Conservation (phyloP, 768 basidiomycete species). For the Lactifluus piperatus region DNA sequence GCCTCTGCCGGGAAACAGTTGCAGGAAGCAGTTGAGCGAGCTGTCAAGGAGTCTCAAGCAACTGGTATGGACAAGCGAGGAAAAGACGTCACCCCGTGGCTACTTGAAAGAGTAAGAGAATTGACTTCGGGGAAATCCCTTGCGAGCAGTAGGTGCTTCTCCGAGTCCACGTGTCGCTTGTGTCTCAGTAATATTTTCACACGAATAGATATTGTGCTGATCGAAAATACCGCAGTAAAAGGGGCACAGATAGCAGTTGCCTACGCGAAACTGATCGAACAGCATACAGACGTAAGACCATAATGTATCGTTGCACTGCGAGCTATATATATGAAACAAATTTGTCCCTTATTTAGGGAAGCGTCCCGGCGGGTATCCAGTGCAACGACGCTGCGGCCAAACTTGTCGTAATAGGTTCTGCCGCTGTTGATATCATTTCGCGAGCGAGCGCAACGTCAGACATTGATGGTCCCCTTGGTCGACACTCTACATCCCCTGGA, state of each 20-base stretch:
- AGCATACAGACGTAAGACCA: conserved; percentile 11
- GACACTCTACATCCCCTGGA: conserved; percentile 76
- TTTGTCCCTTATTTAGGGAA: neutral
- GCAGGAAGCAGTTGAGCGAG: conserved; percentile 74
- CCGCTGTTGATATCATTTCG: conserved; percentile 85
- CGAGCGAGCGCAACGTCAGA: conserved; percentile 28
- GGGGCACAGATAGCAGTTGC: conserved; percentile 74
- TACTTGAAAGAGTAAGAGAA: conserved; percentile 74
- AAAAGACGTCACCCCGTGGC: conserved; percentile 93
- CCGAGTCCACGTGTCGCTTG: no score
- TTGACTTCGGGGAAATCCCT: conserved; percentile 72
- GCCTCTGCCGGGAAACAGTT: conserved; percentile 57
- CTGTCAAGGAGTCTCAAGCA: conserved; percentile 73
- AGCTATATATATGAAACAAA: neutral
- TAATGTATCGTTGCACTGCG: neutral
- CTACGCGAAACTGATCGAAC: conserved; percentile 45
- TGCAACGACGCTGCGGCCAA: conserved; percentile 27
- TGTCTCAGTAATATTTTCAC: neutral
- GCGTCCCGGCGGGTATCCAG: neutral
- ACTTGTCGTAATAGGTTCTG: conserved; percentile 72
- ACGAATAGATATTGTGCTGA: conserved; percentile 65
- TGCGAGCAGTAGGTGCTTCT: conserved; percentile 46
- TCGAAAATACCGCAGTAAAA: conserved; percentile 79
- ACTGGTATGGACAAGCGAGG: conserved; percentile 73
- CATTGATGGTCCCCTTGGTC: conserved; percentile 29